Evolutionary conservation across 2,329 filamentous ascomycete genomes (phyloP).

Genomic region (Ilyonectria mors-panacis): DNA sequence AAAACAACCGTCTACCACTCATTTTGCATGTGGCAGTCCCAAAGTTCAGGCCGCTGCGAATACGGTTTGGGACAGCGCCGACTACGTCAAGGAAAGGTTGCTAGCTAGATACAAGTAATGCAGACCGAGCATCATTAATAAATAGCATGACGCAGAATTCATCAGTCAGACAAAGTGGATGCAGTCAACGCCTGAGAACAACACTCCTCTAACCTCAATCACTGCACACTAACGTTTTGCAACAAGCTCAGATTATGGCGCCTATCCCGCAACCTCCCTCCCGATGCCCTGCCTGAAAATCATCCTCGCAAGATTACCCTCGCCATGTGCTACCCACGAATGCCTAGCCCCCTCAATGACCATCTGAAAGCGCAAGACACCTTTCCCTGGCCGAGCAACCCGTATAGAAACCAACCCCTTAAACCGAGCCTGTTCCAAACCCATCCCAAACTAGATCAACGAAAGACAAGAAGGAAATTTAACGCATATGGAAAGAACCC

Average conservation of each 20-base stretch:
- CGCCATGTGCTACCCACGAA: conserved; percentile 13
- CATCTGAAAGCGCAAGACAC: conserved; percentile 41
- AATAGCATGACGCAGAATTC: too few species aligned
- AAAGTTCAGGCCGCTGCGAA: too few species aligned
- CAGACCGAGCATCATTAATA: too few species aligned
- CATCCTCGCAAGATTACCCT: conserved; percentile 17
- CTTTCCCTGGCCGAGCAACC: conserved; percentile 38
- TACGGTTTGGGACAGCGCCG: too few species aligned
- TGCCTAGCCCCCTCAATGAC: conserved; percentile 10
- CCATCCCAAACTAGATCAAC: conserved; percentile 33
- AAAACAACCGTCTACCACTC: not conserved
- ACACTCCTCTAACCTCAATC: not conserved
- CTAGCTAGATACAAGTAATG: too few species aligned
- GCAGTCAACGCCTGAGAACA: not conserved
- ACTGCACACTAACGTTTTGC: not conserved
- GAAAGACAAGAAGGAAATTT: conserved; percentile 38
- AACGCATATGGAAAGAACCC: conserved; percentile 25
- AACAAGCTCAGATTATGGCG: conserved; percentile 23
- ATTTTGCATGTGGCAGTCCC: not conserved
- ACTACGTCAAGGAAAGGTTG: too few species aligned
- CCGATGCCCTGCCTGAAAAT: conserved; percentile 4
- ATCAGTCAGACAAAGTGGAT: not conserved
- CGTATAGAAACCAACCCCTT: conserved; percentile 39
- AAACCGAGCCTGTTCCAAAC: conserved; percentile 35
- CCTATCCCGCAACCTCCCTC: conserved; percentile 9